Evolutionary conservation across 306 rosid genomes (phyloP).

Genomic region (Citrullus mucosospermus): DNA sequence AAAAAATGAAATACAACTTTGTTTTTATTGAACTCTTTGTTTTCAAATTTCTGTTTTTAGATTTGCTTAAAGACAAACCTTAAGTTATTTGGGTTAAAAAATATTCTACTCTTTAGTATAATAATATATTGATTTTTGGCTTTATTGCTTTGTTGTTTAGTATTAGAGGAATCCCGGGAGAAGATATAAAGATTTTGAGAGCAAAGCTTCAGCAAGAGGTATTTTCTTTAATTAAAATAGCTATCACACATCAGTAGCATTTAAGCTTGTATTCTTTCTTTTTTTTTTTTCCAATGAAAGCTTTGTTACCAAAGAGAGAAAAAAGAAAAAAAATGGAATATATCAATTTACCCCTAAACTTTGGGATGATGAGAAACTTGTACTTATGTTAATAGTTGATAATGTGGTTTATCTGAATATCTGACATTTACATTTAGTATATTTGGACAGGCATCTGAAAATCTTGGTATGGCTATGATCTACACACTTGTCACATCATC

Average conservation of each 20-base stretch:
- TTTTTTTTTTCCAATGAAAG: too few species aligned
- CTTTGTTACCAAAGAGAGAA: too few species aligned
- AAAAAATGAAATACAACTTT: too few species aligned
- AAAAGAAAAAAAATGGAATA: too few species aligned
- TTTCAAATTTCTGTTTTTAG: too few species aligned
- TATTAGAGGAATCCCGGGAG: slow-evolving; percentile 53
- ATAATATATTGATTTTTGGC: background rate
- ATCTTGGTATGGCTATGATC: slow-evolving; percentile 99
- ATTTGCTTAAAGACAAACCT: too few species aligned
- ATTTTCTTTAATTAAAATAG: background rate
- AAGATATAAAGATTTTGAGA: slow-evolving; percentile 64
- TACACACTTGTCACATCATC: slow-evolving; percentile 87
- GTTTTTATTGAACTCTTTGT: too few species aligned
- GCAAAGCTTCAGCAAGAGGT: slow-evolving; percentile 90
- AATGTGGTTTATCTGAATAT: too few species aligned
- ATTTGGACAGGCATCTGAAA: slow-evolving; percentile 76
- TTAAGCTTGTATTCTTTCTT: too few species aligned
- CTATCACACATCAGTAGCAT: background rate
- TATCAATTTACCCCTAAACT: too few species aligned
- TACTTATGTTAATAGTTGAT: background rate
- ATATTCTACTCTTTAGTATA: background rate
- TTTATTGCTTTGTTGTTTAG: slow-evolving; percentile 20
- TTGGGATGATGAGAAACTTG: background rate
- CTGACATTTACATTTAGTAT: background rate
- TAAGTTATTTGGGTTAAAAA: background rate